Conservation (phyloP, 148 eudicot genomes). For the Selenicereus undatus region DNA sequence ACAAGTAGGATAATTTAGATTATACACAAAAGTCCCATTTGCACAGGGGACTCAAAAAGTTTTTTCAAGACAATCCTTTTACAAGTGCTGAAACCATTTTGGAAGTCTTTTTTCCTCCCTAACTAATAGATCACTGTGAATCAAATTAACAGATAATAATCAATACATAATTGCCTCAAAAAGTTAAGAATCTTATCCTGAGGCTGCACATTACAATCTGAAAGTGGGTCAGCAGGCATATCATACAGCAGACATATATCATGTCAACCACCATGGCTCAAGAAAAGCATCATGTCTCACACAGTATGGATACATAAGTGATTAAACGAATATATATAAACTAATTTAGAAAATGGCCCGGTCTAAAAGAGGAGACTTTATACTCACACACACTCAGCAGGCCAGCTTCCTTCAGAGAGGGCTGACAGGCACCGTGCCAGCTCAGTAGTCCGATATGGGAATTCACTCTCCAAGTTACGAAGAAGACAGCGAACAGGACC, state of each 20-base stretch:
- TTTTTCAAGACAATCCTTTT: too few relatives aligned
- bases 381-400: slow-evolving; percentile 97
- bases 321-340: background rate
- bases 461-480: slow-evolving; percentile 78
- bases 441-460: slow-evolving; percentile 69
- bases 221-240: too few relatives aligned
- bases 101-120: too few relatives aligned
- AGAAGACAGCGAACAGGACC: slow-evolving; percentile 92
- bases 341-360: background rate
- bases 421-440: slow-evolving; percentile 68
- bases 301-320: background rate
- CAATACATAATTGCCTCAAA: too few relatives aligned
- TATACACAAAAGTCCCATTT: too few relatives aligned
- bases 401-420: slow-evolving; percentile 89
- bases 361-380: background rate
- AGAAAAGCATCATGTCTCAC: background rate
- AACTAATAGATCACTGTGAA: too few relatives aligned
- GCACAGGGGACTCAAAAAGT: too few relatives aligned
- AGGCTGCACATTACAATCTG: background rate
- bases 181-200: background rate
- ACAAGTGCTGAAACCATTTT: too few relatives aligned
- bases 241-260: background rate
- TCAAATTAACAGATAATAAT: too few relatives aligned
- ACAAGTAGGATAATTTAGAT: too few relatives aligned
- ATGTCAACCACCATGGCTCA: slow-evolving; percentile 2